A percentile compares a stretch with the other conserved stretches of the same genome.
Evolutionary conservation across 129 eudicot species (phyloP).

Genomic region (Gnaphalium uliginosum): DNA sequence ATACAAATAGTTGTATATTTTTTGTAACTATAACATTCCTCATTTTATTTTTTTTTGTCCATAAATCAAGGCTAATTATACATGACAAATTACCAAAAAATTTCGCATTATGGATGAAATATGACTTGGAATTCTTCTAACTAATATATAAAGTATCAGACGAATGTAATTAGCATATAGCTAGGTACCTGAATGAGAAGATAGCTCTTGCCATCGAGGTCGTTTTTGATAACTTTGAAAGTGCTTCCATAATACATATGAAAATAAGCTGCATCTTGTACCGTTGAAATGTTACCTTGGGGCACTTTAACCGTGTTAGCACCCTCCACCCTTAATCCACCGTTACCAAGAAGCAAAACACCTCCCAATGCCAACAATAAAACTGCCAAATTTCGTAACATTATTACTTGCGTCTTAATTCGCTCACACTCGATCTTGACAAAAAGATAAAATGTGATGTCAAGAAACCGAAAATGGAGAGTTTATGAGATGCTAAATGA

Average conservation of each 20-base stretch:
- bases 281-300: conserved; percentile 59
- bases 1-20: too few species aligned
- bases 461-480: neutral
- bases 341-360: conserved; percentile 26
- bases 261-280: conserved; percentile 75
- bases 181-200: conserved; percentile 84
- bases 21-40: too few species aligned
- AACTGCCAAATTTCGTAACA: conserved; percentile 24
- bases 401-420: neutral
- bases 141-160: too few species aligned
- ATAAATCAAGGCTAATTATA: neutral
- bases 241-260: conserved; percentile 84
- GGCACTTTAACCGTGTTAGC: conserved; percentile 50
- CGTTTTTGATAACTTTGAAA: conserved; percentile 90
- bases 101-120: neutral
- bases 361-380: conserved; percentile 27
- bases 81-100: neutral
- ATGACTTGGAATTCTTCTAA: too few species aligned
- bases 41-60: too few species aligned
- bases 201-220: conserved; percentile 89
- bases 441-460: conserved; percentile 12
- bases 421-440: neutral
- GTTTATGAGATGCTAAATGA: conserved; percentile 8
- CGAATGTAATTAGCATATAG: neutral
- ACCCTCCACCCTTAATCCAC: conserved; percentile 33